phyloP scores from a whole-genome alignment of 2,329 filamentous ascomycete genomes.

The Phymatotrichopsis omnivora region DNA sequence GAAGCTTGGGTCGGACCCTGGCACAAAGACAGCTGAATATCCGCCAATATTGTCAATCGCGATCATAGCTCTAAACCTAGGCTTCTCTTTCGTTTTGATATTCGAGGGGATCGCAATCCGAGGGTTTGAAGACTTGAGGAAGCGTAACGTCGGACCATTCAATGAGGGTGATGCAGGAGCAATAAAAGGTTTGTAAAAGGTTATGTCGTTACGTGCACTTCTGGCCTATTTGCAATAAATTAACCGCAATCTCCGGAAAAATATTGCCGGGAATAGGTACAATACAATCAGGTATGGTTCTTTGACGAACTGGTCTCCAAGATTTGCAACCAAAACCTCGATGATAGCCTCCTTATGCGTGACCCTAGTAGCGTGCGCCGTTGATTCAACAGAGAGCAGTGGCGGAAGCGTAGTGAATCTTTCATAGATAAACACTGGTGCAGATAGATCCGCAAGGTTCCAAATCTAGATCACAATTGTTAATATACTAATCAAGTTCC shows the following conservation, averaged over 20 bases:
- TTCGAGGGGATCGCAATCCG: slow-evolving; percentile 49
- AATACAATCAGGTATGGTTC: slow-evolving; percentile 70
- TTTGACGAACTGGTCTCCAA: slow-evolving; percentile 62
- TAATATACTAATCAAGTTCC: no score
- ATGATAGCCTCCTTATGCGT: slow-evolving; percentile 43
- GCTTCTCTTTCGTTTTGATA: slow-evolving; percentile 35
- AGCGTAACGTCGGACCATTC: slow-evolving; percentile 44
- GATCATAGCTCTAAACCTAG: slow-evolving; percentile 46
- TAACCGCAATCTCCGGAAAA: slow-evolving; percentile 10
- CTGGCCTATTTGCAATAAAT: slow-evolving; percentile 48
- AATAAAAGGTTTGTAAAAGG: slow-evolving; percentile 72
- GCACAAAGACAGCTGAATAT: slow-evolving; percentile 71
- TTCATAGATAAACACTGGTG: slow-evolving; percentile 63
- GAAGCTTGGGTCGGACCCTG: slow-evolving; percentile 69
- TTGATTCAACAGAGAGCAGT: slow-evolving; percentile 58
- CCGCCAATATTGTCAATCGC: slow-evolving; percentile 58
- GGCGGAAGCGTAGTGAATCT: slow-evolving; percentile 69
- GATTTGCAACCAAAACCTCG: slow-evolving; percentile 72
- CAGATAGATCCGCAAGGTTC: slow-evolving; percentile 60
- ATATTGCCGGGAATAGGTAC: neutral
- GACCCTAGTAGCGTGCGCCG: slow-evolving; percentile 33
- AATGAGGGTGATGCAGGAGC: slow-evolving; percentile 35
- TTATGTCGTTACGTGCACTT: slow-evolving; percentile 68
- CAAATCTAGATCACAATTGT: slow-evolving; percentile 51
- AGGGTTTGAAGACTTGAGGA: slow-evolving; percentile 64